Evolutionary conservation across 1,284 basidiomycete species (phyloP), one percentile per base, ranked within the genome.

Genomic region (Apiotrichum sp.): DNA sequence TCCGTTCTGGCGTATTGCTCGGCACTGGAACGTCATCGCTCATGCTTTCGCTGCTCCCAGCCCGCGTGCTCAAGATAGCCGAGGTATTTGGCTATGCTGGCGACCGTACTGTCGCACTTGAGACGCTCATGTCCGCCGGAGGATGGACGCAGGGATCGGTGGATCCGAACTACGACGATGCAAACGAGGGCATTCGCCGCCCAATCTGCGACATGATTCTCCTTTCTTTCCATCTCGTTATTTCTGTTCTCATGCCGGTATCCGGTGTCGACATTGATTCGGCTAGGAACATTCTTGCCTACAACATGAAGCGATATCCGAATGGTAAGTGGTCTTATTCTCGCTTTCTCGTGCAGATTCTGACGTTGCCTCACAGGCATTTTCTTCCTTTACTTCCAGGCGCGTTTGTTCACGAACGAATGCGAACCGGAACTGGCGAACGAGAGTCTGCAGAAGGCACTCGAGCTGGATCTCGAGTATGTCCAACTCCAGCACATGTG

Each of bases 381-480:
- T 36, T 96, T 97, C 78, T 97, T 93, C 83, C 84, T 97, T 33
- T 96, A 95, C 74, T 93, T 89, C 57, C 87, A 91, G 47, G 93
- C 93, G 6, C 83, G 93, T 3, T 82, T 96, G 41, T 82, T 85
- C 43, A 82, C 93, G 4, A 82, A 83, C 44, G 83, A 88, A 61
- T 86, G 86, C 10, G 86, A 89, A 66, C 92, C 93, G 0, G 80
- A 80, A 29, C 78, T 63, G 44, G 73, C 76, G 1, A 77, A 73
- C 56, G 59, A 56, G 32, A 62, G 62, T 6, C 57, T 78, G 45
- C 76, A 78, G 42, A 52, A 58, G 31, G 78, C 78, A 1, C 64
- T 79, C 46, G 72, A 74, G 40, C 70, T 77, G 29, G 74, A 78
- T 57, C 66, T 75, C 43, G 78, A 79, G 61, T 79, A 77, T 57